phyloP scores from a whole-genome alignment of 768 basidiomycete species.

The Fomitopsis serialis region DNA sequence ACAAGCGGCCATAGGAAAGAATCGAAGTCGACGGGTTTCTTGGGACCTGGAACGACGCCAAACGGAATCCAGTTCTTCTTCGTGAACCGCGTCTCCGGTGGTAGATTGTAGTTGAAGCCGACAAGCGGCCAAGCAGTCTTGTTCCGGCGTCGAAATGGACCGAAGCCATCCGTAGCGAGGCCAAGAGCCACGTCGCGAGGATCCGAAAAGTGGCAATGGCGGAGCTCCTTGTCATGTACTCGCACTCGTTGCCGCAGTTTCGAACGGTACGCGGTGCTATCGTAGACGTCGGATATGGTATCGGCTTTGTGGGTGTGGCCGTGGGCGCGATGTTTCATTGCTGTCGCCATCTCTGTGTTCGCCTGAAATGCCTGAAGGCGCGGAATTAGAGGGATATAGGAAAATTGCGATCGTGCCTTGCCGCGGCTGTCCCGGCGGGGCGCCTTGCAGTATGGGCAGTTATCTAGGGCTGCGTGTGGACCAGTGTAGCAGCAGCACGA shows the following conservation, averaged over 20 bases:
- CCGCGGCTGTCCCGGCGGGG: conserved; percentile 7
- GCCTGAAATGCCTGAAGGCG: conserved; percentile 10
- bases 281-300: conserved; percentile 31
- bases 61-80: conserved; percentile 10
- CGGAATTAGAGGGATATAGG: conserved; percentile 18
- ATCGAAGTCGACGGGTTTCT: conserved; percentile 21
- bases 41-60: conserved; percentile 23
- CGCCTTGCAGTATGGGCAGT: conserved; percentile 16
- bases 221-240: conserved; percentile 19
- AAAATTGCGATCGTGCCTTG: conserved; percentile 6
- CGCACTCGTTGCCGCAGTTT: conserved; percentile 20
- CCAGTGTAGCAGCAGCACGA: conserved; percentile 20
- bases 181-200: conserved; percentile 37
- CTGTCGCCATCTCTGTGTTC: not conserved
- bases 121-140: conserved; percentile 37
- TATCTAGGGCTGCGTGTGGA: not conserved
- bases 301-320: conserved; percentile 10
- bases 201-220: conserved; percentile 31
- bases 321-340: conserved; percentile 10
- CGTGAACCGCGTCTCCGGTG: conserved; percentile 16
- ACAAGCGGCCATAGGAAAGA: conserved; percentile 24
- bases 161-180: conserved; percentile 38
- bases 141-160: conserved; percentile 28
- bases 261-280: conserved; percentile 25
- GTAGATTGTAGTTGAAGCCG: conserved; percentile 33